These are phyloP conservation scores for Vigna hirtella DNA, from an alignment of 306 rosid genomes.

Conservation along the genomic window DNA sequence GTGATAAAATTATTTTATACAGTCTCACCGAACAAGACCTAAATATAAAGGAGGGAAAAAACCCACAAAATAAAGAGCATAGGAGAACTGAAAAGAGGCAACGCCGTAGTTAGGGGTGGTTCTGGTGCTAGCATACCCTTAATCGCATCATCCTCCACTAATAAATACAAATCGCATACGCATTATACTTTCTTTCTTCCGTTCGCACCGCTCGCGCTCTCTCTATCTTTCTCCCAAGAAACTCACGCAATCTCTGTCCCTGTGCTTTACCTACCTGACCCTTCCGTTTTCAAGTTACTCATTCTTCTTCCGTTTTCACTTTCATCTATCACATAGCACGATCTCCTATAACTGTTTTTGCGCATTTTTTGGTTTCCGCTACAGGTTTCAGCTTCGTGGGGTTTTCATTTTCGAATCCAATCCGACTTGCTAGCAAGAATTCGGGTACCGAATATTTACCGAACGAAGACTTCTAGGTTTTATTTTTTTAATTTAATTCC, in stretches of 20 bases:
- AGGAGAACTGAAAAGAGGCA: neutral
- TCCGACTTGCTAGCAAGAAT: neutral
- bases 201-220: neutral
- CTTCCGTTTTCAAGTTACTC: slow-evolving; percentile 31
- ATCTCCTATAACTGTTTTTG: neutral
- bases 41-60: neutral
- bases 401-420: slow-evolving; percentile 30
- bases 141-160: neutral
- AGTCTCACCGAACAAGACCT: no score
- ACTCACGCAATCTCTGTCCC: neutral
- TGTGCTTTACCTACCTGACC: neutral
- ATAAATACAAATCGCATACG: neutral
- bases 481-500: neutral
- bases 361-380: neutral
- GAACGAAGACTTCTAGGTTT: slow-evolving; percentile 2
- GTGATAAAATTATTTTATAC: no score
- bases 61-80: no score
- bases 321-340: neutral
- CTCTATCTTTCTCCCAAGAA: neutral
- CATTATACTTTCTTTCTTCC: neutral
- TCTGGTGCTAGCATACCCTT: neutral
- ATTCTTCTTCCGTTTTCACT: neutral
- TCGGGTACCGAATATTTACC: slow-evolving; percentile 4
- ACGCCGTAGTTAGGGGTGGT: slow-evolving; percentile 34
- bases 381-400: slow-evolving; percentile 34